Evolutionary conservation across 345 rosid genomes (phyloP), one percentile per base, ranked within the genome.

Genomic region (Corymbia maculata): DNA sequence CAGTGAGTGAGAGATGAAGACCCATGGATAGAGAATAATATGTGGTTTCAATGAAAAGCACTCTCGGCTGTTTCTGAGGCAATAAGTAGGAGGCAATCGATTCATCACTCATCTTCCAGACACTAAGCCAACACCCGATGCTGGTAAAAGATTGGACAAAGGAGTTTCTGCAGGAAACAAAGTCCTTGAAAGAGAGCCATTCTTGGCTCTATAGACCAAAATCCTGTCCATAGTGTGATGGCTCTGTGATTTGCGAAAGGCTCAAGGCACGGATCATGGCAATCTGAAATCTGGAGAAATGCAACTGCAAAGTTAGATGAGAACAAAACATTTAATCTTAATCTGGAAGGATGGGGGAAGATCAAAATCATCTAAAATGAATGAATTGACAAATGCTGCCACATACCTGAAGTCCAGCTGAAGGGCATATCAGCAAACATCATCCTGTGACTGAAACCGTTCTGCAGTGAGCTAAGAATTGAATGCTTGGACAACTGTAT

Each of bases 211-310:
- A 57, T 24, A 24, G 13, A 57, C 64, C 64, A 57, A 57, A 57
- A 57, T 57, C 64, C 64, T 24, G 6, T 57, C 24, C 13, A 11
- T 24, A 36, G 42, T 22, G 49, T 2, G 8, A 36, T 1, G 0
- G 47, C 13, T 75, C 82, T 4, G 0, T 12, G 0, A 75, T 75
- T 36, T 75, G 82, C 0, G 0, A 75, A 75, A 75, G 47, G 82
- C 82, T 36, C 26, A 22, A 17, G 24, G 80, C 47, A 75, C 3
- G 49, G 82, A 36, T 36, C 82, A 36, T 36, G 36, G 82, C 49
- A 36, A 36, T 0, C 0, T 75, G 26, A 75, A 75, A 75, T 75
- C 24, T 75, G 82, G 47, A 75, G 49, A 36, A 75, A 75, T 9
- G 47, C 82, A 75, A 75, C 26, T 75, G 49, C 36, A 36, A 75